Percentiles rank a stretch among this genome's conserved stretches.
These are phyloP conservation scores for Myrmaecium sp. DNA, from an alignment of 2,329 filamentous ascomycete genomes.

Conservation along the genomic window DNA sequence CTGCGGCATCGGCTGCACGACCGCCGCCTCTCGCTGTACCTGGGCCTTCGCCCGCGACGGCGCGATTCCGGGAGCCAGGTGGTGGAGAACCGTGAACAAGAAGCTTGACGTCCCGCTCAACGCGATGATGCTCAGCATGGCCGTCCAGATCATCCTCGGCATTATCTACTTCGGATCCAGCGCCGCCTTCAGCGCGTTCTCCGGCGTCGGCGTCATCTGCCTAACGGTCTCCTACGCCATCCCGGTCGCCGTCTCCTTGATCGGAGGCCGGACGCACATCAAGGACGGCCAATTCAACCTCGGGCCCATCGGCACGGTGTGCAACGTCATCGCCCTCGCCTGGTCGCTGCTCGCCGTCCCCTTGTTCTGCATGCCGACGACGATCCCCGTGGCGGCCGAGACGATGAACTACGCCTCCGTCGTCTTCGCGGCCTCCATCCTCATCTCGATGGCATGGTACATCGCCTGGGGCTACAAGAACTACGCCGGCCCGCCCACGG, in stretches of 20 bases:
- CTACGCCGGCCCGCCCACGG: constrained; percentile 45
- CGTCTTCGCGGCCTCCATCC: constrained; percentile 51
- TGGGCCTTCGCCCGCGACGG: constrained; percentile 58
- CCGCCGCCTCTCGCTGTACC: constrained; percentile 47
- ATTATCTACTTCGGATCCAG: constrained; percentile 53
- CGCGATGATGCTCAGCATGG: constrained; percentile 56
- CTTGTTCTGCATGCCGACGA: constrained; percentile 56
- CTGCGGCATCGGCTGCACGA: constrained; percentile 54
- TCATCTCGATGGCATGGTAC: constrained; percentile 50
- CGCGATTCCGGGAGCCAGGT: constrained; percentile 44
- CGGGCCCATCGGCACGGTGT: constrained; percentile 41
- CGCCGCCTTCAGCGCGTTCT: constrained; percentile 57
- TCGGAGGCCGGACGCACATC: constrained; percentile 43
- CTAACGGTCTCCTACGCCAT: constrained; percentile 51
- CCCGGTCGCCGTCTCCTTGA: constrained; percentile 47
- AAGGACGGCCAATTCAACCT: constrained; percentile 42
- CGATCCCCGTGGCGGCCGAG: constrained; percentile 39
- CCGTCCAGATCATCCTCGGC: constrained; percentile 44
- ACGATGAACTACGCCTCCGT: constrained; percentile 60
- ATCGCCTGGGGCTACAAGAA: constrained; percentile 51
- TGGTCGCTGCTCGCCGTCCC: constrained; percentile 55
- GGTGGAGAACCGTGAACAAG: constrained; percentile 44
- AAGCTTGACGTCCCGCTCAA: constrained; percentile 50
- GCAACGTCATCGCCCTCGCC: constrained; percentile 45
- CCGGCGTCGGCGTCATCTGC: constrained; percentile 52